Evolutionary conservation across 2,329 filamentous ascomycete genomes (phyloP).

Genomic region (Byssoonygena ceratinophila): DNA sequence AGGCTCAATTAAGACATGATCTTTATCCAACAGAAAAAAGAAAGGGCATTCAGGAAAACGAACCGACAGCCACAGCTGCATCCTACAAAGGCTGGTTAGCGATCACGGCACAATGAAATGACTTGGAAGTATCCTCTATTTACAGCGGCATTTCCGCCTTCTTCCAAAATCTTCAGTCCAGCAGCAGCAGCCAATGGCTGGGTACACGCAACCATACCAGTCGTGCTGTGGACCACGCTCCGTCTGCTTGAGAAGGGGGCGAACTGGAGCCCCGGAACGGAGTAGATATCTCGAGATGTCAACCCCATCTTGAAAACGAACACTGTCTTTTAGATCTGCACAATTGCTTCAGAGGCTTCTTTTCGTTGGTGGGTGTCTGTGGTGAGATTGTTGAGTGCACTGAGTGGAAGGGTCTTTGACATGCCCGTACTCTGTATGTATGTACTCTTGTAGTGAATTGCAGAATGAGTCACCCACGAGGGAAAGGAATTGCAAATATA

Average conservation of each 20-base stretch:
- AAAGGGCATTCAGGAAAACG: slow-evolving; percentile 22
- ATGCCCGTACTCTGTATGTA: no score
- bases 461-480: not conserved
- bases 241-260: slow-evolving; percentile 64
- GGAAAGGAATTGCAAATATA: not conserved
- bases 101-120: not conserved
- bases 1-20: not conserved
- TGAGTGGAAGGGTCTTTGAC: not conserved
- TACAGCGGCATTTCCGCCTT: slow-evolving; percentile 88
- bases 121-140: slow-evolving; percentile 31
- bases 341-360: not conserved
- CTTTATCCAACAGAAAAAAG: not conserved
- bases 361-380: not conserved
- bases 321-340: not conserved
- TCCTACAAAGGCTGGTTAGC: slow-evolving; percentile 49
- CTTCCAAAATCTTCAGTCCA: slow-evolving; percentile 70
- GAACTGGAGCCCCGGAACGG: slow-evolving; percentile 31
- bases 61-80: slow-evolving; percentile 86
- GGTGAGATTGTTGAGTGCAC: not conserved
- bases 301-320: slow-evolving; percentile 9
- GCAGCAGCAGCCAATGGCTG: slow-evolving; percentile 84
- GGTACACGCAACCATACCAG: slow-evolving; percentile 80
- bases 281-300: slow-evolving; percentile 14
- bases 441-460: no score
- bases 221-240: slow-evolving; percentile 85